Conservation (phyloP, 768 basidiomycete genomes). For the Hygrocybe punicea region DNA sequence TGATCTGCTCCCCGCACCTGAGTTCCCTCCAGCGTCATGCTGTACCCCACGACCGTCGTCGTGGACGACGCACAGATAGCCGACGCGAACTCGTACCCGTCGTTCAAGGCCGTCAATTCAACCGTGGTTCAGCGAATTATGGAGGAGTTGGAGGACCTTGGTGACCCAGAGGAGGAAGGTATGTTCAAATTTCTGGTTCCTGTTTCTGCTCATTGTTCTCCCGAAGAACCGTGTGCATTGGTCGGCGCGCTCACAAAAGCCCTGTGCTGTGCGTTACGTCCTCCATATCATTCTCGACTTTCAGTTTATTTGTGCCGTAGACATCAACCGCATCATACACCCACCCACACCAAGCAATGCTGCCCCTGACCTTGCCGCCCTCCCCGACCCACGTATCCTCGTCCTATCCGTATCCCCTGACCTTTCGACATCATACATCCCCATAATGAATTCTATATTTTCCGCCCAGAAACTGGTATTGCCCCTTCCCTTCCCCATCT, state of each 20-base stretch:
- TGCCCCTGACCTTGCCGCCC: constrained; percentile 27
- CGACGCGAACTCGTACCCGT: constrained; percentile 80
- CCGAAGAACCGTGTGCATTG: constrained; percentile 58
- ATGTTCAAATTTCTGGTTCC: constrained; percentile 16
- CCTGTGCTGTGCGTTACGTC: constrained; percentile 68
- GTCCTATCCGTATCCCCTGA: constrained; percentile 93
- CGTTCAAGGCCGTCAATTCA: constrained; percentile 75
- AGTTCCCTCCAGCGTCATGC: constrained; percentile 53
- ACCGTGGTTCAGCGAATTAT: constrained; percentile 59
- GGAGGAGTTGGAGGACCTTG: constrained; percentile 56
- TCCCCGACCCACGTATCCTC: constrained; percentile 41
- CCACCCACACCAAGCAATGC: constrained; percentile 29
- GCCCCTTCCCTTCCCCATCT: constrained; percentile 12
- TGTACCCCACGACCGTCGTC: constrained; percentile 61
- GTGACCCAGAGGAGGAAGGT: constrained; percentile 52
- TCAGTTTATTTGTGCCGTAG: constrained; percentile 19
- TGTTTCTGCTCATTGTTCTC: not conserved
- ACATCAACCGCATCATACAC: constrained; percentile 41
- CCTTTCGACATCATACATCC: constrained; percentile 86
- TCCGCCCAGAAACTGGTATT: constrained; percentile 94
- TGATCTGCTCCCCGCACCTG: not conserved
- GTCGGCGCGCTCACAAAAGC: constrained; percentile 91
- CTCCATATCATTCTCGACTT: not conserved
- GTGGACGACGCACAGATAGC: constrained; percentile 36
- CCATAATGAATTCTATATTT: constrained; percentile 99